Base-by-base conservation (phyloP, 768 basidiomycete genomes). In the Flagelloscypha sp. region DNA sequence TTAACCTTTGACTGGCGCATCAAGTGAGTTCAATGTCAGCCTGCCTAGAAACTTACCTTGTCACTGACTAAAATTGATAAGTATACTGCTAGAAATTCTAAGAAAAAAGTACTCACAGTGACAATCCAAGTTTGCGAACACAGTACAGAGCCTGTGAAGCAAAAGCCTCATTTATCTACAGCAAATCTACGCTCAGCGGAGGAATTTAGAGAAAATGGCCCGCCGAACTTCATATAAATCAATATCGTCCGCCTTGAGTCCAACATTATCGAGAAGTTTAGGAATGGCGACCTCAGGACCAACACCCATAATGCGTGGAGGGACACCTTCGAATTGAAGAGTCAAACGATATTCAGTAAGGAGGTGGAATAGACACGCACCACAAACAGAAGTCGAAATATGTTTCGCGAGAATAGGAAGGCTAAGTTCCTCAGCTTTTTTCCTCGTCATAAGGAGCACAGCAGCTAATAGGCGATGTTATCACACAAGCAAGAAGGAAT, bases 101-200 rank as follows among this genome's bases (percentile, higher is more conserved):
- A 3, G 27, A n/a, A 38, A 18, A 9, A 6, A 24, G 15, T 13
- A 41, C 42, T 38, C 45, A 68, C 69, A 44, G 55, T n/a, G 65
- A 56, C 17, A 93, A 62, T 9, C 65, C 68, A 12, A 92, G 73
- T 38, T 70, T 53, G 44, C 78, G 77, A 23, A 86, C 57, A 33
- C 72, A 74, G 52, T 93, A 87, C 1, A 83, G 72, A 39, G 72
- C 84, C 60, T 84, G 84, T 0, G 84, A 86, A 7, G 87, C 86
- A 48, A 93, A 92, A 0, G 88, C 89, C 50, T 93, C 89, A 50
- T 94, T 94, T 55, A 94, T 82, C 84, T 89, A 33, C 17, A 25
- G 38, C 2, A 15, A 15, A 21, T 31, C 30, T 43, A 7, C 38
- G 9, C 27, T 20, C 16, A 12, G 10, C 19, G 8, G 9, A 17